Percentiles rank a stretch among this genome's conserved stretches.
phyloP scores from a whole-genome alignment of 495 filamentous ascomycete species.

The Tuber microsphaerosporum region DNA sequence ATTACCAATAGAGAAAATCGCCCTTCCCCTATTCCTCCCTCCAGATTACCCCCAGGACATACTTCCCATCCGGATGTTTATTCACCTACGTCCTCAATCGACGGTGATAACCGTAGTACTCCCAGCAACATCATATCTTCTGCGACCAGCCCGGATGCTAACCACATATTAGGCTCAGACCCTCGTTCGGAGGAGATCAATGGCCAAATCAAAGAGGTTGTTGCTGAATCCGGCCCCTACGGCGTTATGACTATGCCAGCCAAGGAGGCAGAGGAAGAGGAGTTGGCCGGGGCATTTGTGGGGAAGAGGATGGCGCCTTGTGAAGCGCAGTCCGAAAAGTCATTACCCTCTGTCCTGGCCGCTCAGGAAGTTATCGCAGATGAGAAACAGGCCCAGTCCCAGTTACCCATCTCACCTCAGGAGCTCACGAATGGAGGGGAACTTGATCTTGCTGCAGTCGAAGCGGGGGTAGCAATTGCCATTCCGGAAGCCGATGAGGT shows the following conservation, averaged over 20 bases:
- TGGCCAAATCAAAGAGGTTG: conserved; percentile 15
- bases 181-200: conserved; percentile 6
- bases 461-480: conserved; percentile 8
- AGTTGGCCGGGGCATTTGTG: conserved; percentile 4
- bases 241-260: conserved; percentile 6
- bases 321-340: background rate
- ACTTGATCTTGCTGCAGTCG: background rate
- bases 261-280: conserved; percentile 10
- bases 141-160: conserved; percentile 40
- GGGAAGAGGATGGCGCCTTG: conserved; percentile 11
- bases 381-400: conserved; percentile 12
- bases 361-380: conserved; percentile 15
- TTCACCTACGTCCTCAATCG: conserved; percentile 38
- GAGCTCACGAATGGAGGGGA: conserved; percentile 11
- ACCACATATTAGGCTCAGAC: conserved; percentile 32
- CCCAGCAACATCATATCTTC: conserved; percentile 35
- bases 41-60: background rate
- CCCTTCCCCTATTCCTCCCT: conserved; percentile 14
- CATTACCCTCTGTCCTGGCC: conserved; percentile 19
- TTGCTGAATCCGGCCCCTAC: conserved; percentile 18
- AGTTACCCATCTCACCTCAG: conserved; percentile 13
- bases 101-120: conserved; percentile 26
- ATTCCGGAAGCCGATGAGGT: background rate
- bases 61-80: conserved; percentile 27
- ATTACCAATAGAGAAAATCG: conserved; percentile 27